phyloP scores from a whole-genome alignment of 257 asterid genomes.

The Henckelia pumila region DNA sequence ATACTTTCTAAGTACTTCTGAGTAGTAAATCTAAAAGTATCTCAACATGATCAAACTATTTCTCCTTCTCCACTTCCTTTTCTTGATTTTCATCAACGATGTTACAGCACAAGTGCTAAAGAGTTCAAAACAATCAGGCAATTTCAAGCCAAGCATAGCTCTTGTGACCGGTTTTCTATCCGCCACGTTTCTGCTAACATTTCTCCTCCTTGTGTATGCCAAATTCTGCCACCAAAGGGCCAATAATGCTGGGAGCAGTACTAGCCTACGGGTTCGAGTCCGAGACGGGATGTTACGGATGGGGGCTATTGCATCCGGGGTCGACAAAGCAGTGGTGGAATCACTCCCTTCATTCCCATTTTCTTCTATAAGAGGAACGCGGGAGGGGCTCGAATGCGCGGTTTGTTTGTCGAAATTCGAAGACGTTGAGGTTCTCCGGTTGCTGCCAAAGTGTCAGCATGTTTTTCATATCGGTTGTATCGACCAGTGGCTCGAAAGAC shows the following conservation, averaged over 20 bases:
- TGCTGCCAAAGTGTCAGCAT: conserved; percentile 61
- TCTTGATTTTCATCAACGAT: conserved; percentile 20
- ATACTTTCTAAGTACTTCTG: not conserved
- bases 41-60: conserved; percentile 19
- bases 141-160: conserved; percentile 65
- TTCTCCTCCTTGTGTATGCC: conserved; percentile 70
- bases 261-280: conserved; percentile 30
- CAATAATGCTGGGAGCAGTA: conserved; percentile 18
- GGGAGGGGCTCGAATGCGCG: conserved; percentile 61
- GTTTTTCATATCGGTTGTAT: conserved; percentile 60
- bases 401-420: conserved; percentile 57
- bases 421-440: conserved; percentile 49
- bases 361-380: conserved; percentile 45
- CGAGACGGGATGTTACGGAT: conserved; percentile 44
- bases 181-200: conserved; percentile 61
- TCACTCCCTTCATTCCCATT: conserved; percentile 62
- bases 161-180: conserved; percentile 68
- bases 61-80: conserved; percentile 26
- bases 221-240: conserved; percentile 62
- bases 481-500: conserved; percentile 65
- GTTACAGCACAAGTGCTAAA: conserved; percentile 31
- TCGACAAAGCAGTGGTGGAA: conserved; percentile 48
- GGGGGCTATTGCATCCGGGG: conserved; percentile 32
- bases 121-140: conserved; percentile 32
- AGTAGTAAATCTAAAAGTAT: not conserved